Evolutionary conservation across 768 basidiomycete genomes (phyloP), one percentile per base, ranked within the genome.

Genomic region (Chalciporus piperatus): DNA sequence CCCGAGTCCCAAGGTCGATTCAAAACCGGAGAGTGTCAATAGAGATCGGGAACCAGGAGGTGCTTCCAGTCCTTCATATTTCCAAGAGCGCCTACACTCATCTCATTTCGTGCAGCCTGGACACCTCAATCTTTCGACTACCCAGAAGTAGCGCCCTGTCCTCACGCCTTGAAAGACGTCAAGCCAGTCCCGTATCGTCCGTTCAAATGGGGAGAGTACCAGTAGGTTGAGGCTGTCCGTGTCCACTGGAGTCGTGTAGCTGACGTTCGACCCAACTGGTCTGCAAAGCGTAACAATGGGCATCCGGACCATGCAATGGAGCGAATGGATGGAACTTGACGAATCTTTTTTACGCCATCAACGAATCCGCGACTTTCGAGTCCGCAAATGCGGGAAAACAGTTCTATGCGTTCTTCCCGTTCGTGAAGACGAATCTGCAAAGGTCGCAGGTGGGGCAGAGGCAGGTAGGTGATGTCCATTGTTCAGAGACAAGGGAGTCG

Each of bases 281-380:
- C 41, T 37, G 12, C 16, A 7, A 45, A 87, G 85, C 55, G 76
- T 87, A 19, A 88, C 84, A 27, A 88, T 88, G 86, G 86, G 83
- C 54, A 80, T 87, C 58, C 77, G 83, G 22, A 74, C 66, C 43
- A 87, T 90, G 85, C 73, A 73, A 8, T 90, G 84, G 83, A 73
- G 76, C 16, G 81, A 85, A 46, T 90, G 89, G 87, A 83, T 89
- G 47, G 85, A 90, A 72, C 74, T 88, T 28, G 87, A 89, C 67
- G 73, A 78, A 47, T 72, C 80, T 44, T 86, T 82, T 60, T 65
- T 70, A 12, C 57, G 59, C 25, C 84, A 84, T 59, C 79, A 87
- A 62, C 71, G 69, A 12, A 82, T 92, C 42, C 80, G 81, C 37
- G 66, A 72, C 12, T 74, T 78, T 49, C 79, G 88, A 37, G 72